Percentiles rank a stretch among this genome's conserved stretches.
Conservation (phyloP, 2,329 filamentous ascomycete species). For the Trichoderma sp. region DNA sequence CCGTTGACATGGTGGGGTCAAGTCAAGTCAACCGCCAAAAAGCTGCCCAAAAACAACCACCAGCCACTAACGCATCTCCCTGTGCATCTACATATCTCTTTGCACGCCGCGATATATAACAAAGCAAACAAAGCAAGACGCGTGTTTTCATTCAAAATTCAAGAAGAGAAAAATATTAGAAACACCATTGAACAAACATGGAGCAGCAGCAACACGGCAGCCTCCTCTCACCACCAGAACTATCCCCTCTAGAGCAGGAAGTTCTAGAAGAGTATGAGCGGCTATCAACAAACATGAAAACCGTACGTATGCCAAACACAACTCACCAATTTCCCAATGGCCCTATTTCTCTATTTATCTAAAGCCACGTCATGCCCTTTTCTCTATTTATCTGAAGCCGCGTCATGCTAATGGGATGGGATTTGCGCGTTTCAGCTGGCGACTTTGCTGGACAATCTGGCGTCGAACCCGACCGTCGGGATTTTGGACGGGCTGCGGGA, state of each 20-base stretch:
- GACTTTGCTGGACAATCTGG: constrained; percentile 62
- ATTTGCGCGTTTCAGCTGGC: constrained; percentile 47
- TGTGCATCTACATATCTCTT: not conserved
- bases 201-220: constrained; percentile 26
- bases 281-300: constrained; percentile 86
- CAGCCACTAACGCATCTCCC: not conserved
- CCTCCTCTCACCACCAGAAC: constrained; percentile 52
- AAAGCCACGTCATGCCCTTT: not conserved
- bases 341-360: not conserved
- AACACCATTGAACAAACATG: constrained; percentile 17
- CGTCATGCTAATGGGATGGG: not conserved
- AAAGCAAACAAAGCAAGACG: not conserved
- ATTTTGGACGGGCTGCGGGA: constrained; percentile 85
- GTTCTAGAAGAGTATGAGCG: constrained; percentile 92
- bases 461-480: constrained; percentile 71
- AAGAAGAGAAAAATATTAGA: not conserved
- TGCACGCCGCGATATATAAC: not conserved
- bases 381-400: not conserved
- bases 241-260: constrained; percentile 86
- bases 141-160: not conserved
- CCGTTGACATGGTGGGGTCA: not conserved
- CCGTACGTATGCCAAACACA: constrained; percentile 55
- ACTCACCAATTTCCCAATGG: not conserved
- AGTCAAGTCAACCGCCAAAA: not conserved
- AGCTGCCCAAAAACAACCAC: not conserved